Evolutionary conservation across 2,329 filamentous ascomycete species (phyloP).

Genomic region (Hortaea sp.): DNA sequence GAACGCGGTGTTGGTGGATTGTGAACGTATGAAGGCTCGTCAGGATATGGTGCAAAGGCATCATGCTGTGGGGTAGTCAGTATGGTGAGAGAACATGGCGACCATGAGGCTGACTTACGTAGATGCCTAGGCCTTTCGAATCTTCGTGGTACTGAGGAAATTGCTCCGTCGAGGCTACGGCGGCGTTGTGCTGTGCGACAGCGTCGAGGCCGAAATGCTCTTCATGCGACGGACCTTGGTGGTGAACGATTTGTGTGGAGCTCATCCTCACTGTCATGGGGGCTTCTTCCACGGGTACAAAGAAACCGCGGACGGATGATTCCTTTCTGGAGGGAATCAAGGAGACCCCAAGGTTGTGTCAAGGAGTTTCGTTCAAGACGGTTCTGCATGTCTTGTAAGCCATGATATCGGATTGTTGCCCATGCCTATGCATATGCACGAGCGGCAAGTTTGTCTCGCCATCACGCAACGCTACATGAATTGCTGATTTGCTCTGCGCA

Average conservation of each 20-base stretch:
- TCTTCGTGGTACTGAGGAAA: conserved; percentile 23
- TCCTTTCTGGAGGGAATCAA: conserved; percentile 6
- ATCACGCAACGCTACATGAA: conserved; percentile 18
- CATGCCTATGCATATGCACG: not conserved
- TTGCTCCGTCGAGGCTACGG: conserved; percentile 23
- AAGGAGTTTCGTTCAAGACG: conserved; percentile 2
- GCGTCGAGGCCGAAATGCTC: conserved; percentile 29
- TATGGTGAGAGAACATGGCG: not conserved
- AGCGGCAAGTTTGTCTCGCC: conserved; percentile 17
- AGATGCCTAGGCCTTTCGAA: conserved; percentile 21
- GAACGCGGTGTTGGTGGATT: conserved; percentile 37
- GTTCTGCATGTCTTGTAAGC: conserved; percentile 26
- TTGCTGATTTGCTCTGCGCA: conserved; percentile 11
- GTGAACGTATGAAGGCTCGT: conserved; percentile 17
- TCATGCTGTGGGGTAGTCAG: conserved; percentile 17
- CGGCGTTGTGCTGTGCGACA: conserved; percentile 34
- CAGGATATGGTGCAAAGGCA: conserved; percentile 16
- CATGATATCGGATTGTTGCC: conserved; percentile 13
- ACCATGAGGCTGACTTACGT: conserved; percentile 14
- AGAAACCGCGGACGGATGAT: not conserved
- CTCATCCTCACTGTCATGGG: conserved; percentile 12
- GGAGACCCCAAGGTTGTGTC: conserved; percentile 3
- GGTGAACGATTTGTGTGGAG: conserved; percentile 15
- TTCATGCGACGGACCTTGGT: conserved; percentile 14
- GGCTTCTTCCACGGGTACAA: not conserved